Evolutionary conservation across 2,329 filamentous ascomycete species (phyloP), one percentile per base, ranked within the genome.

Genomic region (Fusarium floridanum): DNA sequence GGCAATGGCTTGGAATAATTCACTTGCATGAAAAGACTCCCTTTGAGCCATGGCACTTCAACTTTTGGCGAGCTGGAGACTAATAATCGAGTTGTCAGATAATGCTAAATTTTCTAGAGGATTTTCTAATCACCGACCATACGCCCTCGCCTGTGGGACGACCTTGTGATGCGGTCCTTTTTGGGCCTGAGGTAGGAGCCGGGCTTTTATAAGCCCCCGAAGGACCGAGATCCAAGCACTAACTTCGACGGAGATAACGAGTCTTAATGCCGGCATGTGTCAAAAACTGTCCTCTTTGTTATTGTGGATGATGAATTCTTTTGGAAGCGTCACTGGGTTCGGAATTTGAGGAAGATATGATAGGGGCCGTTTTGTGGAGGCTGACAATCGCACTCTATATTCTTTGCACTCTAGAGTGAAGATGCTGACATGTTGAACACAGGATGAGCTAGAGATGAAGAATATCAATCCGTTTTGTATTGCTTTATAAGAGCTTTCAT

Each of bases 41-140:
- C 6, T 11, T 10, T 4, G n/a, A 20, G 11, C 5, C 1, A 6
- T 43, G 6, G n/a, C 20, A 43, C 11, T 20, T 22, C 3, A 14
- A 20, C 6, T 43, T 43, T 22, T 1, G 3, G 17, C 9, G 17
- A 41, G 41, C 6, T 12, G 7, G 0, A 22, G 12, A 43, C 20
- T 14, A 8, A 43, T 4, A 2, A 14, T 14, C 6, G 1, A 8
- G 6, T 7, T 2, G 7, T 43, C 6, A 6, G 41, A 12, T 20
- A 2, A 7, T 43, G 0, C 3, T 22, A 22, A 0, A 4, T 43
- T 43, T 14, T 1, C 20, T 8, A 3, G 41, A 45, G 12, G 20
- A 20, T 45, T 14, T 22, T 7, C 6, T 22, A 1, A 14, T 45
- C 41, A 45, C 20, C 8, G 12, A 43, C 3, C 11, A n/a, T n/a